These are phyloP conservation scores for Solanum virginianum DNA, from an alignment of 257 asterid species.

Conservation along the genomic window DNA sequence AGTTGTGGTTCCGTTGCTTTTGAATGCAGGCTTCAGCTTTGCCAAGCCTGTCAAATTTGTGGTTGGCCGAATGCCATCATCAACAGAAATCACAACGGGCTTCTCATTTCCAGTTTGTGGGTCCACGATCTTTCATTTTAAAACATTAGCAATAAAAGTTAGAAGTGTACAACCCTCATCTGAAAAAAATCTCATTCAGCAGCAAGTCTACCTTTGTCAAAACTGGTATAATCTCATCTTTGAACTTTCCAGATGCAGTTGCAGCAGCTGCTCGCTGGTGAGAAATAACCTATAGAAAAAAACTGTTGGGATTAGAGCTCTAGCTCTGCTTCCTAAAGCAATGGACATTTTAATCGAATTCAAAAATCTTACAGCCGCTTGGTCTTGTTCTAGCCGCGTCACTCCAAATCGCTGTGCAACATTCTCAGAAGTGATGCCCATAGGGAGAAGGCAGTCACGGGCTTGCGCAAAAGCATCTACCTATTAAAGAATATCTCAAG, in stretches of 20 bases:
- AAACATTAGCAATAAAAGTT: not conserved
- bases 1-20: slow-evolving; percentile 74
- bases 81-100: slow-evolving; percentile 55
- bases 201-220: slow-evolving; percentile 47
- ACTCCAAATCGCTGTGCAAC: slow-evolving; percentile 80
- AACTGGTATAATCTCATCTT: slow-evolving; percentile 83
- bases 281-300: slow-evolving; percentile 48
- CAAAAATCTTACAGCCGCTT: slow-evolving; percentile 60
- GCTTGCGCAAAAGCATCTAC: slow-evolving; percentile 49
- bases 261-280: slow-evolving; percentile 94
- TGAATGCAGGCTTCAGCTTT: slow-evolving; percentile 86
- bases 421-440: slow-evolving; percentile 90
- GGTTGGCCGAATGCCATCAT: slow-evolving; percentile 80
- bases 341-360: not conserved
- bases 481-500: slow-evolving; percentile 22
- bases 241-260: slow-evolving; percentile 68
- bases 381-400: slow-evolving; percentile 86
- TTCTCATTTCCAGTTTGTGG: slow-evolving; percentile 53
- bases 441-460: slow-evolving; percentile 84
- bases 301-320: slow-evolving; percentile 1
- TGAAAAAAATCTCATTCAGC: not conserved
- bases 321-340: not conserved
- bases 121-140: slow-evolving; percentile 45
- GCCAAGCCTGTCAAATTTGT: slow-evolving; percentile 58
- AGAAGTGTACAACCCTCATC: not conserved